A percentile compares a stretch with the other conserved stretches of the same genome.
Evolutionary conservation across 371 early-diverging fungal species (phyloP).

Genomic region (Circinella umbellata): DNA sequence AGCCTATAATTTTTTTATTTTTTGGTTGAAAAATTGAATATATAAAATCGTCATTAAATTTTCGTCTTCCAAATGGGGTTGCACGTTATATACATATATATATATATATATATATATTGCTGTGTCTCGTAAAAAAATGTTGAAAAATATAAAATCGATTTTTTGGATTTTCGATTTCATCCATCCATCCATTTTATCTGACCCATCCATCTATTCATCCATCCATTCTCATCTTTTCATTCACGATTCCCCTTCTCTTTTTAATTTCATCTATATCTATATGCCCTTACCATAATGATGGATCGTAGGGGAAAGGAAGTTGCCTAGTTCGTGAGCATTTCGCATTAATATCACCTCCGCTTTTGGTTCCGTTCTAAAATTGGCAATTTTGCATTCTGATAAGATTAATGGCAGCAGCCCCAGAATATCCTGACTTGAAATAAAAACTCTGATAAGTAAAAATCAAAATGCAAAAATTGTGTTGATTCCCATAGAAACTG

Average conservation of each 20-base stretch:
- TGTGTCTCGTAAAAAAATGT: too few relatives aligned
- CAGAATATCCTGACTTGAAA: too few relatives aligned
- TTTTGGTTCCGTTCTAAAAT: too few relatives aligned
- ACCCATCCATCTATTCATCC: slow-evolving; percentile 5
- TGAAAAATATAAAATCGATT: too few relatives aligned
- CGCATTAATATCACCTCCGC: too few relatives aligned
- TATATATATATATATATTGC: neutral
- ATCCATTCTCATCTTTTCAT: slow-evolving; percentile 5
- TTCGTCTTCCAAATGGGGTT: neutral
- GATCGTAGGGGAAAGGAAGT: neutral
- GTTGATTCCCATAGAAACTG: too few relatives aligned
- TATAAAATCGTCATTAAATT: neutral
- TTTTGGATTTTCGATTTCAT: too few relatives aligned
- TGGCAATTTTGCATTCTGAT: too few relatives aligned
- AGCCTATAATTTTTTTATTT: slow-evolving; percentile 47
- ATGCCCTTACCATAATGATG: slow-evolving; percentile 11
- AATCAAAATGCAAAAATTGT: too few relatives aligned
- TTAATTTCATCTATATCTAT: neutral
- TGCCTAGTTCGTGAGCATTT: neutral
- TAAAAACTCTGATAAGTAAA: too few relatives aligned
- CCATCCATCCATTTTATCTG: neutral
- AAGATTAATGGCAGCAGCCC: neutral
- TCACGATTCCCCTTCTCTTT: neutral
- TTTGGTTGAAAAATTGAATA: neutral
- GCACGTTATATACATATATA: neutral